phyloP scores from a whole-genome alignment of 208 protist species.

The Wallacemonas sp. region DNA sequence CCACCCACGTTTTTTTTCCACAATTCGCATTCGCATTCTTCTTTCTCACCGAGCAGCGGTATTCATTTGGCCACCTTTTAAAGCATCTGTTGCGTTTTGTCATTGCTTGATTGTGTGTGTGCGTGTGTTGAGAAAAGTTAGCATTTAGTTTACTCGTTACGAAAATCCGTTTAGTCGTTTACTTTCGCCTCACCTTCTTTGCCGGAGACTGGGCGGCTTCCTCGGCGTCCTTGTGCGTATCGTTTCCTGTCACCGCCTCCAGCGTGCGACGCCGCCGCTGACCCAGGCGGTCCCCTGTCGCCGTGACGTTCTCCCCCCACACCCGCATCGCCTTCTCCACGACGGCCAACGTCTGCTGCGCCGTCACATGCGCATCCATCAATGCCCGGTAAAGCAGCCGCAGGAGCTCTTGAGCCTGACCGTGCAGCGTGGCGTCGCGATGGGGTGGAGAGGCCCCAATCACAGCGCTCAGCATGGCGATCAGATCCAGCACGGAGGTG shows the following conservation, averaged over 20 bases:
- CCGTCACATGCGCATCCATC: slow-evolving; percentile 32
- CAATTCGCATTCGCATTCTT: not conserved
- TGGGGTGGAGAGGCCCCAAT: not conserved
- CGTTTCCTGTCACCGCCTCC: not conserved
- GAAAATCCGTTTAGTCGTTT: slow-evolving; percentile 12
- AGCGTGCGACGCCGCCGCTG: not conserved
- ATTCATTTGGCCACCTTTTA: too few species aligned
- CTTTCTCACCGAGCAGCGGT: not conserved
- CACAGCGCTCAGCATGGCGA: slow-evolving; percentile 10
- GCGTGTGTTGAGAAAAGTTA: not conserved
- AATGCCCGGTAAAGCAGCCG: slow-evolving; percentile 30
- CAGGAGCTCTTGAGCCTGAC: slow-evolving; percentile 22
- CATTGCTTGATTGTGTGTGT: not conserved
- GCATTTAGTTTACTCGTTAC: slow-evolving; percentile 1
- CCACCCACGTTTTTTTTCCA: too few species aligned
- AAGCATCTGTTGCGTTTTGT: slow-evolving; percentile 1
- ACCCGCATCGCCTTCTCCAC: slow-evolving; percentile 14
- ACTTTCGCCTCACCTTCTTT: slow-evolving; percentile 4
- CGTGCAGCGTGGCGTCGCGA: not conserved
- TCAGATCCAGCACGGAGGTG: slow-evolving; percentile 34
- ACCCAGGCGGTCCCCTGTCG: not conserved
- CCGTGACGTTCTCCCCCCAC: not conserved
- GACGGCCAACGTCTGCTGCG: slow-evolving; percentile 40
- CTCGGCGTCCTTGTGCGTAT: not conserved
- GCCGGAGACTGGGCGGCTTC: not conserved